Conservation (phyloP, 2,329 filamentous ascomycete genomes). For the Colletotrichum gloeosporioides region DNA sequence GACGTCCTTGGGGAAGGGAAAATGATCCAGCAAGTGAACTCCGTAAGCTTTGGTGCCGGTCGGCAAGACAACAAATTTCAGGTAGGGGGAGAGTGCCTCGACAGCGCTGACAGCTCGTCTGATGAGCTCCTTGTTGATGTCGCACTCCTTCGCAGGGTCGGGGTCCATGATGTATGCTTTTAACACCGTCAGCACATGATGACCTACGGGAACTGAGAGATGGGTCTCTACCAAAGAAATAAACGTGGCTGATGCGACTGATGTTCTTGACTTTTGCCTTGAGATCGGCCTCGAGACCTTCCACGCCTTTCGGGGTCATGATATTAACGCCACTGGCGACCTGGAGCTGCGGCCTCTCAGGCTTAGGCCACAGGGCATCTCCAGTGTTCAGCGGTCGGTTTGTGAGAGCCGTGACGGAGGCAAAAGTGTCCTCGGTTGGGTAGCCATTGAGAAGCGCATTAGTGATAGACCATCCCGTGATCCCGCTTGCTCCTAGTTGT, state of each 20-base stretch:
- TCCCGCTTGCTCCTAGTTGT: slow-evolving; percentile 34
- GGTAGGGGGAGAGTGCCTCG: slow-evolving; percentile 38
- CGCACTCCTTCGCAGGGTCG: slow-evolving; percentile 33
- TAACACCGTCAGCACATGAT: neutral
- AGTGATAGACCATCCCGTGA: slow-evolving; percentile 54
- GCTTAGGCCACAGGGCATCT: slow-evolving; percentile 31
- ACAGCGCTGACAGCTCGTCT: slow-evolving; percentile 41
- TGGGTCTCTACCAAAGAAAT: slow-evolving; percentile 41
- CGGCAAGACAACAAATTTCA: slow-evolving; percentile 44
- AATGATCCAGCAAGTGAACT: slow-evolving; percentile 32
- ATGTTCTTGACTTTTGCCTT: slow-evolving; percentile 39
- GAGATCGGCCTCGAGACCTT: slow-evolving; percentile 35
- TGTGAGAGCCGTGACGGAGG: slow-evolving; percentile 50
- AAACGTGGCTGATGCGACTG: slow-evolving; percentile 45
- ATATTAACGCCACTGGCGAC: slow-evolving; percentile 40
- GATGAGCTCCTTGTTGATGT: slow-evolving; percentile 42
- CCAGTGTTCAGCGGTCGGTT: slow-evolving; percentile 43
- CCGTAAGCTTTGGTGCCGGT: slow-evolving; percentile 47
- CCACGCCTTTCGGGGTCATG: slow-evolving; percentile 30
- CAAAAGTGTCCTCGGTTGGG: slow-evolving; percentile 46
- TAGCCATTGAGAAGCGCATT: slow-evolving; percentile 52
- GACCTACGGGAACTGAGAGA: neutral
- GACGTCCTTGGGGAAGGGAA: slow-evolving; percentile 33
- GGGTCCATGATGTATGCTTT: slow-evolving; percentile 40
- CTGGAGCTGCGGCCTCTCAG: slow-evolving; percentile 31